Evolutionary conservation across 108 stramenopile species (phyloP).

Genomic region (Skeletonema menzelii): DNA sequence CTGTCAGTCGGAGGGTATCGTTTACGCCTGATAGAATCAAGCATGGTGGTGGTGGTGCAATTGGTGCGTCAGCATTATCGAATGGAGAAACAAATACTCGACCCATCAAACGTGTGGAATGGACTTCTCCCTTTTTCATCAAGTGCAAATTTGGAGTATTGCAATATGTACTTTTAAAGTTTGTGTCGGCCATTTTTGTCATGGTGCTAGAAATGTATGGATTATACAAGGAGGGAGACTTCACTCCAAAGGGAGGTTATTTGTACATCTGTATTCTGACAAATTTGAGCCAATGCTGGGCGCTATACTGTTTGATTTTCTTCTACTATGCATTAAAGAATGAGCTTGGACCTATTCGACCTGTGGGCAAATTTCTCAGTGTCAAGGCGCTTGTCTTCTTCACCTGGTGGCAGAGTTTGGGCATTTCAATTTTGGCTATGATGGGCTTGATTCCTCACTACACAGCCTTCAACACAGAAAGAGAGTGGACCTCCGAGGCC

Average conservation of each 20-base stretch:
- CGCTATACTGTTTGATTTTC: conserved; percentile 93
- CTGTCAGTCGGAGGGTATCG: conserved; percentile 51
- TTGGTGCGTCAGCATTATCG: conserved; percentile 10
- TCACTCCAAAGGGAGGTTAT: conserved; percentile 76
- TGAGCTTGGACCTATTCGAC: conserved; percentile 87
- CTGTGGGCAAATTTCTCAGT: conserved; percentile 93
- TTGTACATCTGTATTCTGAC: conserved; percentile 88
- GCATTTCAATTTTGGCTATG: conserved; percentile 80
- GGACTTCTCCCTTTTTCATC: conserved; percentile 86
- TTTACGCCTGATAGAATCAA: conserved; percentile 24
- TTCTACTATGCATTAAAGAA: conserved; percentile 93
- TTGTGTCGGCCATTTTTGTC: conserved; percentile 46
- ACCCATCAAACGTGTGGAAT: conserved; percentile 70
- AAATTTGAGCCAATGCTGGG: conserved; percentile 95
- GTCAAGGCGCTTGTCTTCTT: conserved; percentile 97
- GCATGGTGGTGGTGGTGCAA: not conserved
- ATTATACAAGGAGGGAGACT: conserved; percentile 91
- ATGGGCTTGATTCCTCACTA: conserved; percentile 87
- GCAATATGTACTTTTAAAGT: conserved; percentile 94
- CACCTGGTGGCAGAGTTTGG: conserved; percentile 94
- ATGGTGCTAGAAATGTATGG: conserved; percentile 69
- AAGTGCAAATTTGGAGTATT: conserved; percentile 88
- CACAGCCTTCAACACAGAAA: conserved; percentile 30
- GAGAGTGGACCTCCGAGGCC: conserved; percentile 82
- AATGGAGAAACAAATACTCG: conserved; percentile 10